Percentiles rank a stretch among this genome's conserved stretches.
phyloP scores from a whole-genome alignment of 345 rosid genomes.

The Aegle marmelos region DNA sequence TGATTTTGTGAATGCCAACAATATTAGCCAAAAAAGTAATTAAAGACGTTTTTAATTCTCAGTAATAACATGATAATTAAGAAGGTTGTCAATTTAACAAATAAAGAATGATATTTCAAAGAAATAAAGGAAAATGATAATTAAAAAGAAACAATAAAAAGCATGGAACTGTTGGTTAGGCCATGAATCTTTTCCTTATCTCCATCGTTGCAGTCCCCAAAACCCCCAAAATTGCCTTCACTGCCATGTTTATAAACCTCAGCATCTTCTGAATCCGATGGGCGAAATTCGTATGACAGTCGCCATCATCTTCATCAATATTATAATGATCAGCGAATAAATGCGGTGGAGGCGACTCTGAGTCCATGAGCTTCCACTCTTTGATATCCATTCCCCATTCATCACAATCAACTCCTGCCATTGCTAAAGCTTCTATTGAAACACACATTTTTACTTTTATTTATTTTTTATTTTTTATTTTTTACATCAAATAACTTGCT shows the following conservation, averaged over 20 bases:
- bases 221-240: neutral
- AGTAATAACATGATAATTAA: too few relatives aligned
- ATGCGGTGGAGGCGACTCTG: conserved; percentile 22
- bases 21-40: too few relatives aligned
- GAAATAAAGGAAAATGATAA: neutral
- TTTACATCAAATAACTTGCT: too few relatives aligned
- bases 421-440: conserved; percentile 40
- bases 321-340: conserved; percentile 17
- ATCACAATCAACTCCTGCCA: conserved; percentile 37
- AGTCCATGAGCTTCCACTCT: conserved; percentile 37
- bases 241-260: neutral
- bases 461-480: too few relatives aligned
- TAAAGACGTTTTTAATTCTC: too few relatives aligned
- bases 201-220: neutral
- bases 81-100: neutral
- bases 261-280: neutral
- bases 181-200: too few relatives aligned
- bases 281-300: too few relatives aligned
- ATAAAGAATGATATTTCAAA: neutral
- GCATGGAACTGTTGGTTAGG: neutral
- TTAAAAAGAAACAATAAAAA: neutral
- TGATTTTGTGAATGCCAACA: too few relatives aligned
- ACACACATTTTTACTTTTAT: too few relatives aligned
- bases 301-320: too few relatives aligned
- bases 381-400: conserved; percentile 31